Evolutionary conservation across 2,329 filamentous ascomycete genomes (phyloP), one percentile per base, ranked within the genome.

Genomic region (Fusarium brevicatenulatum): DNA sequence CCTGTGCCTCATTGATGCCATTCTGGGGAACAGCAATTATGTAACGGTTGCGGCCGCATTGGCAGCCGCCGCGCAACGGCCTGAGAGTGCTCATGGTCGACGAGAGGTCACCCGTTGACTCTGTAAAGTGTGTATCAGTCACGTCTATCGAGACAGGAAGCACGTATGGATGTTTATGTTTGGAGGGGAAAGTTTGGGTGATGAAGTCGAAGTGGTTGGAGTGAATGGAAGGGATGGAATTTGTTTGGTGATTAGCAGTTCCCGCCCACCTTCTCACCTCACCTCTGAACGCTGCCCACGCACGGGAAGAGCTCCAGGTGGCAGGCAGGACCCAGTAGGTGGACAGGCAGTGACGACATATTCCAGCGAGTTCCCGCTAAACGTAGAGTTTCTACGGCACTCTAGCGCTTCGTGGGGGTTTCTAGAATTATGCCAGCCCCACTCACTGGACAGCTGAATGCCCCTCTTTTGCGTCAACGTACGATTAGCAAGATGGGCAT

Each of bases 21-120:
- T 86, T 82, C 25, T 85, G 81, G 4, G 94, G 94, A 30, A 95
- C 86, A 50, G 89, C 83, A 74, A 97, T 90, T 65, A 91, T 86
- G 83, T 97, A 97, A 79, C 91, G 88, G 79, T 96, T 97, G 69
- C 95, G 90, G 64, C 95, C 94, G 81, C 95, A 98, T 59, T 92
- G 91, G 84, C 95, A 97, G 72, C 91, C 89, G 77, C 95, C 95
- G 72, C 88, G 90, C 64, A 97, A 87, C 43, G 87, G 87, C 68
- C 88, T 84, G 64, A 82, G 79, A 56, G 82, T 79, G 78, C 79
- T 85, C 87, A 89, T 89, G 62, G 72, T 82, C 54, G 68, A 37
- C 36, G 18, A 46, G 28, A 55, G 52, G 23, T 57, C 32, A 52
- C 32, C 39, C 32, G n/a, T 57, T 37, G 39, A 61, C 32, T 30